Percentiles rank a stretch among this genome's conserved stretches.
These are phyloP conservation scores for Conticribra guillardii DNA, from an alignment of 108 stramenopile genomes.

Conservation along the genomic window DNA sequence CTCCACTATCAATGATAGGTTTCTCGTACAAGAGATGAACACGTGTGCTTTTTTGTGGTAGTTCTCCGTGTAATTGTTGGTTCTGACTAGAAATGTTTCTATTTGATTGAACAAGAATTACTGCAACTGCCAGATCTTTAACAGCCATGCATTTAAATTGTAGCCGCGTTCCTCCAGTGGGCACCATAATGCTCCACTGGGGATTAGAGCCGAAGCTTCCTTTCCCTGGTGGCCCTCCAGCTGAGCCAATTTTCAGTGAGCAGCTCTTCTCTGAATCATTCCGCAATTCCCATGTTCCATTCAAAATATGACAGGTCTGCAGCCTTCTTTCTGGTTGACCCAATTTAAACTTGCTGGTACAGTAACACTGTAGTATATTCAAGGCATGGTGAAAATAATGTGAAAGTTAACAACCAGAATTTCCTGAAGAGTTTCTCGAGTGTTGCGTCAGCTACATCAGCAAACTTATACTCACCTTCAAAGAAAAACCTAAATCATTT, in stretches of 20 bases:
- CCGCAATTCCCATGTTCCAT: slow-evolving; percentile 31
- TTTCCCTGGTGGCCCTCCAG: slow-evolving; percentile 62
- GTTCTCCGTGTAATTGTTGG: not conserved
- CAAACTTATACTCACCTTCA: slow-evolving; percentile 41
- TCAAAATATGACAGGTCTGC: slow-evolving; percentile 11
- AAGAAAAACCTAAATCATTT: slow-evolving; percentile 68
- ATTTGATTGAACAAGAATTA: slow-evolving; percentile 51
- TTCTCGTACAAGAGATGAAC: slow-evolving; percentile 39
- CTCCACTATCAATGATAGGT: slow-evolving; percentile 63
- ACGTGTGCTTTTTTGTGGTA: slow-evolving; percentile 23
- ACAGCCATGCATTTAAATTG: slow-evolving; percentile 58
- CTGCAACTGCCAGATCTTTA: slow-evolving; percentile 60
- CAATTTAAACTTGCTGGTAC: slow-evolving; percentile 68
- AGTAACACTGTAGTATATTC: slow-evolving; percentile 44
- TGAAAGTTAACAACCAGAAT: too few species aligned
- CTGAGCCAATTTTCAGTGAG: slow-evolving; percentile 43
- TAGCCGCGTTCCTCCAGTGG: slow-evolving; percentile 34
- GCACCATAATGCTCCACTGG: slow-evolving; percentile 52
- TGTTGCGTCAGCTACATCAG: not conserved
- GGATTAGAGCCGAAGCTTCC: slow-evolving; percentile 61
- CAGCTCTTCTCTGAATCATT: not conserved
- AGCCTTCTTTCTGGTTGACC: slow-evolving; percentile 51
- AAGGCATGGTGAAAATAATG: slow-evolving; percentile 2
- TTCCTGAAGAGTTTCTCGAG: too few species aligned
- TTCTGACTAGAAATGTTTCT: not conserved